Conservation (phyloP, 2,329 filamentous ascomycete species). For the Botrytis fragariae region DNA sequence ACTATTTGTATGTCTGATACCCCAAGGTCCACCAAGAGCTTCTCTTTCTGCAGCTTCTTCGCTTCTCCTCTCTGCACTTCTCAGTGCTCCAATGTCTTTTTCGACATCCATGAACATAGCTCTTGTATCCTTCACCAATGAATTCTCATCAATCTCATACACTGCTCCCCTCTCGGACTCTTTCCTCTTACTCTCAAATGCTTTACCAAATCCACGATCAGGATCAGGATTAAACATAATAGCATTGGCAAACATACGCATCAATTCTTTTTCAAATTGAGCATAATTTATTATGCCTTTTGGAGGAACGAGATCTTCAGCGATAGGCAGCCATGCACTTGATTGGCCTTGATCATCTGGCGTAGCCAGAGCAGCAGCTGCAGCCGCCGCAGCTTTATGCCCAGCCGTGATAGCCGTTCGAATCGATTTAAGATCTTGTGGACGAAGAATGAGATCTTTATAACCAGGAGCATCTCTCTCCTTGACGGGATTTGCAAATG, state of each 20-base stretch:
- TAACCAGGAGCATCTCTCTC: constrained; percentile 76
- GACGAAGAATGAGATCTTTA: constrained; percentile 67
- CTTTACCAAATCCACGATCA: constrained; percentile 58
- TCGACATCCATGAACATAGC: constrained; percentile 91
- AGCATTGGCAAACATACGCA: constrained; percentile 96
- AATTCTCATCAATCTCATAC: constrained; percentile 75
- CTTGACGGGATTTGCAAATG: constrained; percentile 73
- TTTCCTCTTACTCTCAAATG: constrained; percentile 42
- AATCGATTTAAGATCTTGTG: constrained; percentile 76
- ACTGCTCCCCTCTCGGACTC: constrained; percentile 44
- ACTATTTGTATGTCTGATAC: neutral
- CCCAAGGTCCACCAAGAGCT: constrained; percentile 17
- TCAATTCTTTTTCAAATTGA: constrained; percentile 88
- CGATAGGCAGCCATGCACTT: constrained; percentile 64
- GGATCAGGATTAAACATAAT: constrained; percentile 97
- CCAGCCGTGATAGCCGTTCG: constrained; percentile 73
- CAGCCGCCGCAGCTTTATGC: constrained; percentile 61
- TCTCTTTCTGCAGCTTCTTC: constrained; percentile 27
- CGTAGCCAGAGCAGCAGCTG: constrained; percentile 56
- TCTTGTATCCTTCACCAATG: constrained; percentile 80
- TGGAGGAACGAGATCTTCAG: constrained; percentile 76
- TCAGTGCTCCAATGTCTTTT: constrained; percentile 41
- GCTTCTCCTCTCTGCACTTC: constrained; percentile 36
- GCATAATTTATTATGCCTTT: constrained; percentile 89
- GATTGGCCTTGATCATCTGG: constrained; percentile 50